phyloP scores from a whole-genome alignment of 495 filamentous ascomycete species.

The Patellaria atrata region DNA sequence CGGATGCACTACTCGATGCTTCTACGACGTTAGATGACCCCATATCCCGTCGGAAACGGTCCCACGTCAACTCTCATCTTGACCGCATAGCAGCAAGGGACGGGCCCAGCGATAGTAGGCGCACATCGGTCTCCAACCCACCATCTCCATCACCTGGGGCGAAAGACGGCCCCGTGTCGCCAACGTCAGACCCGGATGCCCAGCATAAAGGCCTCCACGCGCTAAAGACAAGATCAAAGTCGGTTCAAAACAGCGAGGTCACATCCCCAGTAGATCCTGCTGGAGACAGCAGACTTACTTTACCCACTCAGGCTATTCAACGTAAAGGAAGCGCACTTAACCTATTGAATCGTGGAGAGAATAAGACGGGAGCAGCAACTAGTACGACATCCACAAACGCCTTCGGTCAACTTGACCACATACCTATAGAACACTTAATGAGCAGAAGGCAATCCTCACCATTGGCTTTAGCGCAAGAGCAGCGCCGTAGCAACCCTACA shows the following conservation, averaged over 20 bases:
- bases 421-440: constrained; percentile 31
- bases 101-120: background rate
- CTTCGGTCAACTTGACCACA: constrained; percentile 65
- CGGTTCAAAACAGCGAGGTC: constrained; percentile 1
- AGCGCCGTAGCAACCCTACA: constrained; percentile 23
- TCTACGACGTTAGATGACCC: constrained; percentile 73
- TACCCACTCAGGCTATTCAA: constrained; percentile 22
- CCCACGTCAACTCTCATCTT: constrained; percentile 34
- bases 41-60: constrained; percentile 40
- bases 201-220: constrained; percentile 14
- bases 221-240: background rate
- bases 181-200: constrained; percentile 12
- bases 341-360: constrained; percentile 62
- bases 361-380: constrained; percentile 71
- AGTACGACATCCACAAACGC: constrained; percentile 66
- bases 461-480: constrained; percentile 15
- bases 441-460: constrained; percentile 26
- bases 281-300: constrained; percentile 2
- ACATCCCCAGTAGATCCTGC: constrained; percentile 12
- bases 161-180: constrained; percentile 6
- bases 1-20: constrained; percentile 83
- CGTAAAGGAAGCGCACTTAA: constrained; percentile 71
- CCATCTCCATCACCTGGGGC: constrained; percentile 31
- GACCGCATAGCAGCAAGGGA: constrained; percentile 25
- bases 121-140: constrained; percentile 11